Evolutionary conservation across 305 asterid species (phyloP).

Genomic region (Solanum chacoense): DNA sequence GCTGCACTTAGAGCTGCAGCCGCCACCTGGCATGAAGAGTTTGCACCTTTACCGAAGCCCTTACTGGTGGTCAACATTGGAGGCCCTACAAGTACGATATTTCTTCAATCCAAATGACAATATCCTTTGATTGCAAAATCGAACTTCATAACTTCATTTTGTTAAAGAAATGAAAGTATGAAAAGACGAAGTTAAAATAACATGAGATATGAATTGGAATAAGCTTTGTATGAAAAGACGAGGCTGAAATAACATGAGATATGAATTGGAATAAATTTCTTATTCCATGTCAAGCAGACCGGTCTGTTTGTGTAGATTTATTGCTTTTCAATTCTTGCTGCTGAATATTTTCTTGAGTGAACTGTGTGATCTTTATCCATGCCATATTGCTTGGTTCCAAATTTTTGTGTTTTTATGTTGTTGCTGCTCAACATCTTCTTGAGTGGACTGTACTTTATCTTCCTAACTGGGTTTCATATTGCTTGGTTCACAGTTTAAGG

Average conservation of each 20-base stretch:
- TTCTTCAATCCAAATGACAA: background rate
- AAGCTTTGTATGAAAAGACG: background rate
- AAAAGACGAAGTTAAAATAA: background rate
- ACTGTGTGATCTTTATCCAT: background rate
- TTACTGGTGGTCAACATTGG: conserved; percentile 89
- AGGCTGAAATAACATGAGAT: background rate
- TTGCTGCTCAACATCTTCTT: background rate
- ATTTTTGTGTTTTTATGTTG: background rate
- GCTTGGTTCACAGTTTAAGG: background rate
- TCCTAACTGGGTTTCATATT: background rate
- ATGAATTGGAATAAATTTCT: background rate
- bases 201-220: background rate
- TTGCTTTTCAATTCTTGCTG: background rate
- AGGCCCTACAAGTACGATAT: conserved; percentile 76
- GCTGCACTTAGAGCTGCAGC: conserved; percentile 84
- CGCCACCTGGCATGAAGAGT: conserved; percentile 79
- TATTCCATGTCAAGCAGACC: background rate
- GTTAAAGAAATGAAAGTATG: background rate
- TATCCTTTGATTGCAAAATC: background rate
- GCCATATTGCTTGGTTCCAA: background rate
- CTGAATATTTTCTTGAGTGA: background rate
- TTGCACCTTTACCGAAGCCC: conserved; percentile 85
- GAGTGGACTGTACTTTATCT: background rate
- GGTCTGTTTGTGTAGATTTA: background rate
- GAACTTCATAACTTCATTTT: background rate